These are phyloP conservation scores for Arthrocladium fulminans DNA, from an alignment of 2,329 filamentous ascomycete genomes.

Conservation along the genomic window DNA sequence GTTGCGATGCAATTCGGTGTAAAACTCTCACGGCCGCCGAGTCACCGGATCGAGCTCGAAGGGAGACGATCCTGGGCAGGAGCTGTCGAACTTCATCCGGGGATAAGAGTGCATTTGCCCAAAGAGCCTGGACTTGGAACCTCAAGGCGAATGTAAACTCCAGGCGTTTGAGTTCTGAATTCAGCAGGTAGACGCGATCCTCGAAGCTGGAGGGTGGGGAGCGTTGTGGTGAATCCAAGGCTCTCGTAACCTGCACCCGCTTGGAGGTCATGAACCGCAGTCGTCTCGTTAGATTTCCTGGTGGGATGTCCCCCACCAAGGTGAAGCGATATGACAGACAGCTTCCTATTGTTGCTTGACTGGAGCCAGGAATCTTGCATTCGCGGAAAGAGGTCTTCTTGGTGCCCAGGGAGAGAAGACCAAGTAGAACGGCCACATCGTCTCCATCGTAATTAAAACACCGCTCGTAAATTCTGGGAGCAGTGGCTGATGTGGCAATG, in stretches of 20 bases:
- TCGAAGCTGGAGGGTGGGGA: slow-evolving; percentile 10
- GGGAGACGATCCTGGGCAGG: slow-evolving; percentile 44
- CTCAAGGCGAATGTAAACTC: slow-evolving; percentile 45
- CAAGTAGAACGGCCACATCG: slow-evolving; percentile 9
- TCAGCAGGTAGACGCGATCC: slow-evolving; percentile 17
- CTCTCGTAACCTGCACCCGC: slow-evolving; percentile 24
- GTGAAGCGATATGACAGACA: slow-evolving; percentile 45
- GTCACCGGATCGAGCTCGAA: slow-evolving; percentile 31
- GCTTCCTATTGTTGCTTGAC: slow-evolving; percentile 30
- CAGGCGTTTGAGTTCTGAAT: slow-evolving; percentile 28
- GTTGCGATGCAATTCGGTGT: slow-evolving; percentile 33
- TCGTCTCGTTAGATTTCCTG: slow-evolving; percentile 12
- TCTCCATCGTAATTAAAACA: not conserved
- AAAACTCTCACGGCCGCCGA: slow-evolving; percentile 33
- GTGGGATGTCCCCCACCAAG: slow-evolving; percentile 25
- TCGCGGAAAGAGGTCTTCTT: slow-evolving; percentile 24
- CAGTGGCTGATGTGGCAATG: not conserved
- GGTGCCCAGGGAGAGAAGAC: slow-evolving; percentile 29
- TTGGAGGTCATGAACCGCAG: slow-evolving; percentile 24
- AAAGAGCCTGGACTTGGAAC: slow-evolving; percentile 49
- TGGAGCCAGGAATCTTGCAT: not conserved
- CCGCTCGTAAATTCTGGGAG: slow-evolving; percentile 4
- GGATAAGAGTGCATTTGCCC: slow-evolving; percentile 4
- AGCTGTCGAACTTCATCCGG: slow-evolving; percentile 33
- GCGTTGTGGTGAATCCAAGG: slow-evolving; percentile 11